Conservation (phyloP, 371 early-diverging fungal genomes). For the Chytridium lagenaria region DNA sequence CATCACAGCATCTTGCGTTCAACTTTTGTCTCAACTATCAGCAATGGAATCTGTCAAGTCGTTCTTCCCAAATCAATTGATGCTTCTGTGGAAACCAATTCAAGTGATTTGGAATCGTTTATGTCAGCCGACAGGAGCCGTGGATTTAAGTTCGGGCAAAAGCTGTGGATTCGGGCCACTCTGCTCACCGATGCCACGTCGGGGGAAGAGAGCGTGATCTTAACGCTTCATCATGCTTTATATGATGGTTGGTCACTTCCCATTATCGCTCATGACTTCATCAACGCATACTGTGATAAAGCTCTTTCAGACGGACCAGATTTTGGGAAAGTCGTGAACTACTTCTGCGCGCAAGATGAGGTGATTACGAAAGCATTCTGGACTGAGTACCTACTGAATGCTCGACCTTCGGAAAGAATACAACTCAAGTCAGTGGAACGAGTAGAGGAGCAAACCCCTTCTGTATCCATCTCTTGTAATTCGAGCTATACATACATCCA, state of each 20-base stretch:
- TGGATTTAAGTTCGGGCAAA: slow-evolving; percentile 8
- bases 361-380: slow-evolving; percentile 21
- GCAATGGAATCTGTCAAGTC: neutral
- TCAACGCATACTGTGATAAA: neutral
- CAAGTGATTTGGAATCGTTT: neutral
- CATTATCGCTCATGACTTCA: slow-evolving; percentile 25
- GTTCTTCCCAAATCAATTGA: neutral
- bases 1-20: neutral
- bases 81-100: neutral
- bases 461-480: neutral
- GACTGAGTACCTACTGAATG: slow-evolving; percentile 1
- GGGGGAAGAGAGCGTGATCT: slow-evolving; percentile 12
- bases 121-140: slow-evolving; percentile 2
- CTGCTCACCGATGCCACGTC: neutral
- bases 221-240: slow-evolving; percentile 45
- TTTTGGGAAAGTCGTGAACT: slow-evolving; percentile 14
- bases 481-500: neutral
- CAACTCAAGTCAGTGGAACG: neutral
- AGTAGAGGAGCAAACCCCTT: neutral
- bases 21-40: neutral
- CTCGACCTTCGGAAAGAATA: neutral
- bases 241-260: slow-evolving; percentile 41
- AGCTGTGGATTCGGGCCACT: neutral
- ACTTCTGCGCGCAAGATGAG: slow-evolving; percentile 14
- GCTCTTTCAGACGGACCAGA: neutral